Evolutionary conservation across 2,329 filamentous ascomycete genomes (phyloP).

Genomic region (Hirsutella rhossiliensis): DNA sequence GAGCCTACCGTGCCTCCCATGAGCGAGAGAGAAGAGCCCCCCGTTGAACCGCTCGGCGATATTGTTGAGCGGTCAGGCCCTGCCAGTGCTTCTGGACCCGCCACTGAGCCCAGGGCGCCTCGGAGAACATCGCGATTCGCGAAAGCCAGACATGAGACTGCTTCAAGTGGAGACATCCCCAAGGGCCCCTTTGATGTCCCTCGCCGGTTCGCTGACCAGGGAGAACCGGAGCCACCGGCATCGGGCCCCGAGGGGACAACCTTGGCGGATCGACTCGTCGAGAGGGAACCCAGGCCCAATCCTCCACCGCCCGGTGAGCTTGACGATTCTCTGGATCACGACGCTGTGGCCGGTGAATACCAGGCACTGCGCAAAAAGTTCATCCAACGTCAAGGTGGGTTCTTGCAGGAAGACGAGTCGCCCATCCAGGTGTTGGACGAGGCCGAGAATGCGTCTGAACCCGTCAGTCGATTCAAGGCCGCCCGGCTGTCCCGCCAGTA

Average conservation of each 20-base stretch:
- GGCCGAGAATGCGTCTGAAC: conserved; percentile 48
- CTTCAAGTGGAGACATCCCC: conserved; percentile 11
- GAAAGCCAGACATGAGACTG: conserved; percentile 19
- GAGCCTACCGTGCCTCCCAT: conserved; percentile 8
- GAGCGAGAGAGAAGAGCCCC: conserved; percentile 14
- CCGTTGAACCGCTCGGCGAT: conserved; percentile 38
- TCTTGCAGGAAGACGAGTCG: conserved; percentile 58
- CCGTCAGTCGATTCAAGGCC: conserved; percentile 63
- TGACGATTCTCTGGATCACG: conserved; percentile 56
- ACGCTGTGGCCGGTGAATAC: conserved; percentile 73
- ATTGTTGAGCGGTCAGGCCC: conserved; percentile 34
- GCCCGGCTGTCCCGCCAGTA: conserved; percentile 48
- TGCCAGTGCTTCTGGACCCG: conserved; percentile 11
- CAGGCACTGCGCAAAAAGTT: conserved; percentile 71
- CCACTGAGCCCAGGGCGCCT: conserved; percentile 17
- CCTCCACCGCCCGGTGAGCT: conserved; percentile 47
- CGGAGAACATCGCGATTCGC: conserved; percentile 41
- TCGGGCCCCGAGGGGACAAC: conserved; percentile 38
- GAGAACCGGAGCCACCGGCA: conserved; percentile 26
- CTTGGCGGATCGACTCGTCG: conserved; percentile 47
- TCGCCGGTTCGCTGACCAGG: conserved; percentile 23
- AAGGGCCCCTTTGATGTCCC: conserved; percentile 33
- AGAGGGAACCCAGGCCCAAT: conserved; percentile 29
- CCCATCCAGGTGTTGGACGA: conserved; percentile 57
- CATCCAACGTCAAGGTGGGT: conserved; percentile 74